Evolutionary conservation across 1,139 yeast genomes (phyloP).

Genomic region (Yamadazyma sp.): DNA sequence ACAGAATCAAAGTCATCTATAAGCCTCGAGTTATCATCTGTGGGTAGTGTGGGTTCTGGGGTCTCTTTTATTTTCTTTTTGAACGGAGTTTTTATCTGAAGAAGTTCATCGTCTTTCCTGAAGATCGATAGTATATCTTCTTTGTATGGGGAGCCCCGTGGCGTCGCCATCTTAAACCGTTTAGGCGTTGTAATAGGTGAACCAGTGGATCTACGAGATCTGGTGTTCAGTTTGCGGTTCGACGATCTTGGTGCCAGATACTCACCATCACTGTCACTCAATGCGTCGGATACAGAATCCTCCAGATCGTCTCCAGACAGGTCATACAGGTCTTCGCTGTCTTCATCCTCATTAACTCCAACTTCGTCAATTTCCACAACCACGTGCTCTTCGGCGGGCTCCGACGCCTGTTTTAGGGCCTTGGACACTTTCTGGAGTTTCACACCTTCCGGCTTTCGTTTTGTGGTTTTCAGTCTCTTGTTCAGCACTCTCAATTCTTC

Average conservation of each 20-base stretch:
- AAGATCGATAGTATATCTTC: constrained; percentile 9
- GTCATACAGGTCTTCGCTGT: not conserved
- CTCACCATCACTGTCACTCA: not conserved
- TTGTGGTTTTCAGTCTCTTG: not conserved
- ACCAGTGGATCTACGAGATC: not conserved
- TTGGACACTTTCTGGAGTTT: no score
- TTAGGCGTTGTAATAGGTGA: not conserved
- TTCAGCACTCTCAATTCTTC: constrained; percentile 5
- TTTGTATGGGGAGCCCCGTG: not conserved
- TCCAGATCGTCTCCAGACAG: no score
- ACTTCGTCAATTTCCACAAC: no score
- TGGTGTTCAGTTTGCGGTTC: no score
- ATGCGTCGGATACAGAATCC: not conserved
- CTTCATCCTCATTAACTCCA: no score
- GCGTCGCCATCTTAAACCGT: not conserved
- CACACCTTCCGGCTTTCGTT: no score
- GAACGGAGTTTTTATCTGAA: constrained; percentile 6
- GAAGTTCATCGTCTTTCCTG: constrained; percentile 8
- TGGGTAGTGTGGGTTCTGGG: not conserved
- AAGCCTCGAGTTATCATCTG: not conserved
- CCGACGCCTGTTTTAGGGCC: no score
- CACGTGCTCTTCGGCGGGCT: no score
- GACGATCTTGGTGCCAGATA: no score
- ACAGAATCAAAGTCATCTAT: constrained; percentile 5
- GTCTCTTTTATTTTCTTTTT: constrained; percentile 3